Base-by-base conservation (phyloP, 495 filamentous ascomycete genomes). In the Lepraria neglecta region DNA sequence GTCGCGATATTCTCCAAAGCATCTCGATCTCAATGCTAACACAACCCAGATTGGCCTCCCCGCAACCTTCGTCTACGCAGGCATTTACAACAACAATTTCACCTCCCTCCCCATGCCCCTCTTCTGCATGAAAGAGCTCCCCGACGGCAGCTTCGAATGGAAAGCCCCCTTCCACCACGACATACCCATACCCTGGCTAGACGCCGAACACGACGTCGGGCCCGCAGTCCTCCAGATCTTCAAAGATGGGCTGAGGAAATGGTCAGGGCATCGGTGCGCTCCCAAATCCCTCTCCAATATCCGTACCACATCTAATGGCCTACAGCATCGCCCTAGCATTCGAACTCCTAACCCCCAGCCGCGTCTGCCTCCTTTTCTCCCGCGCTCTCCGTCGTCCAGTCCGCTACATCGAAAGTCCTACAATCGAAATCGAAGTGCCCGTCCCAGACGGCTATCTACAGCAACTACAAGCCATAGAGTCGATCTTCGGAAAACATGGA, bases 71-170 rank as follows among this genome's bases (percentile, higher is more conserved):
- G 84, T 97, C 64, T 97, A 97, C 71, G 88, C 91, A 33, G 94
- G 94, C 45, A 96, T 96, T 66, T 98, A 97, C 77, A 96, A 97
- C 75, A 97, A 98, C 73, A 98, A 98, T 72, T 98, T 98, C 76
- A 97, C 92, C 11, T 91, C 87, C 61, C 79, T 97, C 30, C 88
- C 86, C 0, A 97, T 95, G 71, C 94, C 94, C 3, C 78, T 98
- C 9, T 96, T 96, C 75, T 89, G 90, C 72, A 95, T 95, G 88
- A 89, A 95, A 68, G 74, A 94, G 30, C 82, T 88, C 70, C 70
- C 75, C 0, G 89, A 96, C 66, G 91, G 88, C 5, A 89, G 87
- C 62, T 97, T 96, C 69, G 78, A 88, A 65, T 98, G 94, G 94
- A 86, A 87, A 67, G 95, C 94, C 0, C 94, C 94, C 1, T 98